Percentiles rank a stretch among this genome's conserved stretches.
Evolutionary conservation across 1,284 basidiomycete genomes (phyloP).

Genomic region (Ganoderma sinense): DNA sequence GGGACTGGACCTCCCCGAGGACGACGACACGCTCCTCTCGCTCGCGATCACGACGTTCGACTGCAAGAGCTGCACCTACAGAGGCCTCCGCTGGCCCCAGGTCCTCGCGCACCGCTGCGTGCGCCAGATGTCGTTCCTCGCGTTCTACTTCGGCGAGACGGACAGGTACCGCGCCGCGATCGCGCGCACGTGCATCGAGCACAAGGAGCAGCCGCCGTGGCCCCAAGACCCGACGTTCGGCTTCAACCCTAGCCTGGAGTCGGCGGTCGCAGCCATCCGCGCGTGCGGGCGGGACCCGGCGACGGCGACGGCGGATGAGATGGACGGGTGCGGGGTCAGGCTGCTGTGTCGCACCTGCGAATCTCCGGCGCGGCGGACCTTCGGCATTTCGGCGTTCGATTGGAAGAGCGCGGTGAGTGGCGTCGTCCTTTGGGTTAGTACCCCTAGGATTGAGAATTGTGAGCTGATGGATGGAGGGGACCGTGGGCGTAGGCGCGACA

Average conservation of each 20-base stretch:
- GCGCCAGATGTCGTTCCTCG: not conserved
- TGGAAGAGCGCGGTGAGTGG: conserved; percentile 17
- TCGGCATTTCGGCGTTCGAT: not conserved
- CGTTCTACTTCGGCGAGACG: not conserved
- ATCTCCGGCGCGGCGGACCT: not conserved
- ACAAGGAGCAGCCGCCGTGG: not conserved
- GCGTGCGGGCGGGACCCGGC: conserved; percentile 49
- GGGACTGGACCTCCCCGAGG: not conserved
- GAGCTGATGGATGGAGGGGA: not conserved
- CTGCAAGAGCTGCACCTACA: conserved; percentile 8
- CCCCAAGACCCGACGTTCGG: not conserved
- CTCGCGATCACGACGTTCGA: conserved; percentile 18
- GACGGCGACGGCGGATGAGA: conserved; percentile 47
- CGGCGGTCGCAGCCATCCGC: conserved; percentile 43
- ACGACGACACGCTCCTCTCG: not conserved
- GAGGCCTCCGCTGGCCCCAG: conserved; percentile 16
- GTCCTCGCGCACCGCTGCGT: conserved; percentile 19
- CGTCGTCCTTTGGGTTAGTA: too few species aligned
- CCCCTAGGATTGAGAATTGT: not conserved
- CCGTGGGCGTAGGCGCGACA: not conserved
- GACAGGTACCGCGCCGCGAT: not conserved
- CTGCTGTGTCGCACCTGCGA: conserved; percentile 31
- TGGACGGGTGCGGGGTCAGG: conserved; percentile 48
- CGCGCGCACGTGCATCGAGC: not conserved
- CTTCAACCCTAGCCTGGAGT: conserved; percentile 10